Evolutionary conservation across 108 stramenopile genomes (phyloP), one percentile per base, ranked within the genome.

Genomic region (Pelagomonas calceolata): DNA sequence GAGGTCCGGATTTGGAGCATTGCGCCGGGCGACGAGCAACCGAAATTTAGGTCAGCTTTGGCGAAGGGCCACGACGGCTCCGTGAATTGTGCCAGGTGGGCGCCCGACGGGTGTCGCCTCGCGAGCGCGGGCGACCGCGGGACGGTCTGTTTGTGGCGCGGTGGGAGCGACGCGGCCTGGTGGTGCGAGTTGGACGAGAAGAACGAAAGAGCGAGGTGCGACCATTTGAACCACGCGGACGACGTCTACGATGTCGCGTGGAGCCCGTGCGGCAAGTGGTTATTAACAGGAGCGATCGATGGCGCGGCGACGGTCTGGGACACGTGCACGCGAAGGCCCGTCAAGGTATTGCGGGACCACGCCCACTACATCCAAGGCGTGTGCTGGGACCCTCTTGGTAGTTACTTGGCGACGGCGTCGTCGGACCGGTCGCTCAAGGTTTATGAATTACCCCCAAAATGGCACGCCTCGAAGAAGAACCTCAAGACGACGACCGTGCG

Each of bases 351-450:
- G 0, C 81, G 66, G 39, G 90, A 93, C 75, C 92, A 93, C 66
- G 81, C 76, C 3, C 85, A 89, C 67, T 93, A 88, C 71, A 87
- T 93, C 45, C 92, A 93, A 75, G 92, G 92, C 17, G 92, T 93
- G 66, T 70, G 85, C 1, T 86, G 84, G 64, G 92, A 93, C 81
- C 92, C 92, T 15, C 84, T 85, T 44, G 92, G 90, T 15, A 85
- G 86, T 4, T 91, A 90, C 73, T 67, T 91, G 73, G 89, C 90
- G 21, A 88, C 86, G 75, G 87, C 86, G 89, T 89, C 88, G 29
- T 86, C 88, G 68, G 92, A 93, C 80, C 84, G 92, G 30, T 87
- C 86, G n/a, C 87, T 91, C 12, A 87, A 86, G 37, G 79, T 93
- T 15, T 89, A 46, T 17, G 45, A 17, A 1, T 3, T 60, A 3